phyloP scores from a whole-genome alignment of 164 flowering plant species.

The Akebia trifoliata region DNA sequence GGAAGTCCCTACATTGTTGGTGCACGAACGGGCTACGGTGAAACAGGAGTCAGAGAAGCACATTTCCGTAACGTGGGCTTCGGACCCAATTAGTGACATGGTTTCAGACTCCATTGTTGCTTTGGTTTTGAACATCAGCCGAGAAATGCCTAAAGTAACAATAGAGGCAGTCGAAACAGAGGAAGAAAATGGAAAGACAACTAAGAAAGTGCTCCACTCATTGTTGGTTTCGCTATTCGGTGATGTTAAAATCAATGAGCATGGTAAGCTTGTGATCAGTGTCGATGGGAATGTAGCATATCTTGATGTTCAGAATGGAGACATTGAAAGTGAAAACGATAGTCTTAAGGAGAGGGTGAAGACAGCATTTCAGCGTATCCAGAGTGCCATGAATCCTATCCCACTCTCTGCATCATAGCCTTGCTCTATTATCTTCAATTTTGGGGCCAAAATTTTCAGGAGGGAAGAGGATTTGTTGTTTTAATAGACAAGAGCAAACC shows the following conservation, averaged over 20 bases:
- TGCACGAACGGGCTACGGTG: conserved; percentile 74
- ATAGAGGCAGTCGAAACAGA: conserved; percentile 45
- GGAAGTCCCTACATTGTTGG: conserved; percentile 55
- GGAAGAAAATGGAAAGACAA: conserved; percentile 67
- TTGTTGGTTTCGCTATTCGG: conserved; percentile 87
- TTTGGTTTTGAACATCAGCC: conserved; percentile 58
- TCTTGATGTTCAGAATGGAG: conserved; percentile 73
- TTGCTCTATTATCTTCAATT: not conserved
- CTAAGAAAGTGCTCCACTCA: conserved; percentile 67
- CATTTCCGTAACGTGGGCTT: conserved; percentile 72
- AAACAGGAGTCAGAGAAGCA: conserved; percentile 87
- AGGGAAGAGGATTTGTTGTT: not conserved
- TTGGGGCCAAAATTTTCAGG: not conserved
- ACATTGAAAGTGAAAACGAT: conserved; percentile 79
- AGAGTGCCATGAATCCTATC: conserved; percentile 74
- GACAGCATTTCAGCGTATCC: conserved; percentile 60
- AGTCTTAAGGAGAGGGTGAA: conserved; percentile 73
- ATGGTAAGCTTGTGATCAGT: conserved; percentile 65
- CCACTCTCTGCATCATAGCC: conserved; percentile 44
- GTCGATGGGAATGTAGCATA: conserved; percentile 74
- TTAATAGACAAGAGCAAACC: not conserved
- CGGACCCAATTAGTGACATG: conserved; percentile 97
- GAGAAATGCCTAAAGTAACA: conserved; percentile 69
- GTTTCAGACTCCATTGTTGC: conserved; percentile 90
- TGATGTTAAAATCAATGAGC: conserved; percentile 73